These are phyloP conservation scores for Xerocomus brunneocitrinus DNA, from an alignment of 768 basidiomycete species.

Conservation along the genomic window DNA sequence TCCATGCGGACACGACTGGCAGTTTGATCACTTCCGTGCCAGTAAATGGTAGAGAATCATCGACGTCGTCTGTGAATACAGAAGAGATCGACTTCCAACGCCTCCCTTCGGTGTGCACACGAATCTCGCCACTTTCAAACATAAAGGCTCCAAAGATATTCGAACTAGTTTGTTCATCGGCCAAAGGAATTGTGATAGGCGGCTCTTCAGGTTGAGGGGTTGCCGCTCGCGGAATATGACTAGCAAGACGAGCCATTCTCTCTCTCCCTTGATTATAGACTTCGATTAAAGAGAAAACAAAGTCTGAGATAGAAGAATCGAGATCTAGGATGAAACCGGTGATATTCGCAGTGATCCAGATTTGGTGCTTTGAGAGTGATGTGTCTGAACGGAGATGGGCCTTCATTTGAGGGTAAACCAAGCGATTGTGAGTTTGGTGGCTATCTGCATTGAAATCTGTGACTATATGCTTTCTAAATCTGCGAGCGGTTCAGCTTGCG, in stretches of 20 bases:
- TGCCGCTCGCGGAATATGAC: slow-evolving; percentile 43
- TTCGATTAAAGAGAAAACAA: slow-evolving; percentile 76
- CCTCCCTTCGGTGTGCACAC: slow-evolving; percentile 54
- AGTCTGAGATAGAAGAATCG: slow-evolving; percentile 75
- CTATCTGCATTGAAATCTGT: slow-evolving; percentile 66
- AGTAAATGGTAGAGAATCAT: slow-evolving; percentile 45
- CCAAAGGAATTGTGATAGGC: slow-evolving; percentile 4
- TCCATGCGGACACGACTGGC: slow-evolving; percentile 77
- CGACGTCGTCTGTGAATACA: slow-evolving; percentile 40
- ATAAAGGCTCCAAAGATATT: slow-evolving; percentile 62
- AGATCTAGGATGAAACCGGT: slow-evolving; percentile 84
- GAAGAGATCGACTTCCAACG: slow-evolving; percentile 36
- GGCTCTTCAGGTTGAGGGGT: slow-evolving; percentile 4
- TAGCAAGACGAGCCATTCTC: slow-evolving; percentile 62
- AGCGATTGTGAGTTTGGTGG: slow-evolving; percentile 65
- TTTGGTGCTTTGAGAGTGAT: slow-evolving; percentile 43
- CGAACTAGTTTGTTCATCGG: slow-evolving; percentile 41
- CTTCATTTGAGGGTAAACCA: slow-evolving; percentile 78
- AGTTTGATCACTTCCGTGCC: slow-evolving; percentile 64
- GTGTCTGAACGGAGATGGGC: slow-evolving; percentile 62
- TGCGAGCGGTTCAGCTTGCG: slow-evolving; percentile 28
- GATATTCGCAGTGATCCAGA: slow-evolving; percentile 65
- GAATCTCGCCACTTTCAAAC: slow-evolving; percentile 83
- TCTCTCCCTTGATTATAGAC: slow-evolving; percentile 82
- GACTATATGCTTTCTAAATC: slow-evolving; percentile 72